These are phyloP conservation scores for Pleurotus tuber-regium DNA, from an alignment of 768 basidiomycete species.

Conservation along the genomic window DNA sequence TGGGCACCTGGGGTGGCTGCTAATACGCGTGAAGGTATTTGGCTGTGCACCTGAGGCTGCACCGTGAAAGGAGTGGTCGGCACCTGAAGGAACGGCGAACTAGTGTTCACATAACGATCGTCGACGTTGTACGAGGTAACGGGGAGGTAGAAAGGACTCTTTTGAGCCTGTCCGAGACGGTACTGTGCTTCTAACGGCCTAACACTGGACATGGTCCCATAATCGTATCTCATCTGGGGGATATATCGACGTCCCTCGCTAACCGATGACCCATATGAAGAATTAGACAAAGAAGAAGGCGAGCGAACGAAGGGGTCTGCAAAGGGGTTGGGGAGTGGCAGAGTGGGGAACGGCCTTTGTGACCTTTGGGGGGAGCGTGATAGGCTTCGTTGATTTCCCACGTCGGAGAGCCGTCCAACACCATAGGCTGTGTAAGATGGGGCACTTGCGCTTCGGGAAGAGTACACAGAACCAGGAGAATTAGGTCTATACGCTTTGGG, in stretches of 20 bases:
- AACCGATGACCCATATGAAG: conserved; percentile 4
- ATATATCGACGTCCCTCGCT: conserved; percentile 3
- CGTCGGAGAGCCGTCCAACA: background rate
- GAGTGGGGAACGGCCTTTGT: conserved; percentile 3
- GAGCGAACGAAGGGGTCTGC: conserved; percentile 19
- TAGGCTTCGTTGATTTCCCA: background rate
- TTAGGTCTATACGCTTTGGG: conserved; percentile 11
- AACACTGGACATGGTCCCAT: background rate
- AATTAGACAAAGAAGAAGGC: conserved; percentile 11
- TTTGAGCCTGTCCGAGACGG: background rate
- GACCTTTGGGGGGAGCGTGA: background rate
- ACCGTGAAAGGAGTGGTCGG: background rate
- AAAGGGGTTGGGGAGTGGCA: conserved; percentile 17
- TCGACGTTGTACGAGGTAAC: background rate
- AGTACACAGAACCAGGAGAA: conserved; percentile 12
- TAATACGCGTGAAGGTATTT: conserved; percentile 1
- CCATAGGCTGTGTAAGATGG: background rate
- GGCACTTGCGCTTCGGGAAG: too few relatives aligned
- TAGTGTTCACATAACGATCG: background rate
- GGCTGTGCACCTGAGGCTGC: conserved; percentile 1
- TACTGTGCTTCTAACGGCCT: conserved; percentile 5
- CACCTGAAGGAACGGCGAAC: background rate
- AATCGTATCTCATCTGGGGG: background rate
- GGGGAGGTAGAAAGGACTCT: background rate
- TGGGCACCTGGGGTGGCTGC: conserved; percentile 14